Evolutionary conservation across 805 yeast genomes (phyloP).

Genomic region (Candida vartiovaarae): DNA sequence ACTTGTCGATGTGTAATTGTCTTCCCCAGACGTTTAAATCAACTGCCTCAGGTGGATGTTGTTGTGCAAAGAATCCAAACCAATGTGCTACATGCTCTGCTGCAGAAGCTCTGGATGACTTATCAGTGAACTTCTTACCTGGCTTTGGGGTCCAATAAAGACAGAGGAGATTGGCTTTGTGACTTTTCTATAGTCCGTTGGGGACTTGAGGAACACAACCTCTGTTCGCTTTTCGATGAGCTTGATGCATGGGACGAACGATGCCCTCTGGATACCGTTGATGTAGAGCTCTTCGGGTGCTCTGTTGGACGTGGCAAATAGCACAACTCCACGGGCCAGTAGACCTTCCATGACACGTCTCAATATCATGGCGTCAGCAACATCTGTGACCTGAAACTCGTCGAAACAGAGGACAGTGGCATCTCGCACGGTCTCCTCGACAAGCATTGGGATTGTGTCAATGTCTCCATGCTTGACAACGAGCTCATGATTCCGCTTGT

Average conservation of each 20-base stretch:
- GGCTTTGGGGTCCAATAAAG: slow-evolving; percentile 67
- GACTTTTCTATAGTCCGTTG: slow-evolving; percentile 88
- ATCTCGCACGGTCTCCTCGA: slow-evolving; percentile 71
- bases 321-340: slow-evolving; percentile 74
- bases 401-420: slow-evolving; percentile 87
- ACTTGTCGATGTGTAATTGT: slow-evolving; percentile 62
- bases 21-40: slow-evolving; percentile 81
- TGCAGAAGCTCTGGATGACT: slow-evolving; percentile 43
- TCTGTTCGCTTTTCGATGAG: slow-evolving; percentile 64
- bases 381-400: slow-evolving; percentile 97
- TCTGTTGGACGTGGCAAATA: slow-evolving; percentile 92
- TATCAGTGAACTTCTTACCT: slow-evolving; percentile 48
- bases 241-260: slow-evolving; percentile 88
- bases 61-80: slow-evolving; percentile 73
- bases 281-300: slow-evolving; percentile 91
- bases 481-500: slow-evolving; percentile 77
- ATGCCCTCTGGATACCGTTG: slow-evolving; percentile 89
- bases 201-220: slow-evolving; percentile 79
- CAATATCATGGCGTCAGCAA: slow-evolving; percentile 95
- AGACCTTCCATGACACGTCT: slow-evolving; percentile 64
- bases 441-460: slow-evolving; percentile 79
- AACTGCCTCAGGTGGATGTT: slow-evolving; percentile 36
- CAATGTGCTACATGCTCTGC: slow-evolving; percentile 62
- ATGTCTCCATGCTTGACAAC: slow-evolving; percentile 62
- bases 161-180: slow-evolving; percentile 78